Conservation (phyloP, 176 grass and related monocot genomes). For the Pontederia paniculata region DNA sequence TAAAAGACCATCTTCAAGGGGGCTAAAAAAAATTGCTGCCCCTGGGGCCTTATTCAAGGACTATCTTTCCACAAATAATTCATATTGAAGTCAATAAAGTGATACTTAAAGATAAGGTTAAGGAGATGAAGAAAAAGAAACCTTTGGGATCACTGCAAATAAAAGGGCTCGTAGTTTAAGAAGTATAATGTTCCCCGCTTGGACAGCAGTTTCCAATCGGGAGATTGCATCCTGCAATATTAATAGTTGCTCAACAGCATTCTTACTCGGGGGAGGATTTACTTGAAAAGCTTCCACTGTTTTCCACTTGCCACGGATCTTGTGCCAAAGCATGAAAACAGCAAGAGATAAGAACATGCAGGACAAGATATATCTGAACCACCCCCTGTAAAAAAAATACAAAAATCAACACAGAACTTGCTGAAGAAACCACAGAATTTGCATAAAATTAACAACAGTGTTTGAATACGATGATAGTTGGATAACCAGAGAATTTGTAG, state of each 20-base stretch:
- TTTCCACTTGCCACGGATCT: constrained; percentile 36
- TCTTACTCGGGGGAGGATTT: constrained; percentile 51
- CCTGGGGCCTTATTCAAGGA: no score
- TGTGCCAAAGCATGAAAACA: constrained; percentile 48
- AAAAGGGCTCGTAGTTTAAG: constrained; percentile 69
- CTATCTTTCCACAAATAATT: no score
- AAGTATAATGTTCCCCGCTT: constrained; percentile 57
- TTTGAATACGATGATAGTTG: no score
- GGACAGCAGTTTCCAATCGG: constrained; percentile 47
- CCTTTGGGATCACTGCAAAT: constrained; percentile 61
- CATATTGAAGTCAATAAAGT: no score
- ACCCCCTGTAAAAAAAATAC: constrained; percentile 33
- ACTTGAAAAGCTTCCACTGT: constrained; percentile 48
- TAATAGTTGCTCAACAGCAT: constrained; percentile 66
- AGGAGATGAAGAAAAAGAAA: constrained; percentile 13
- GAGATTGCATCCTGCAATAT: constrained; percentile 57
- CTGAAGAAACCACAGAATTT: neutral
- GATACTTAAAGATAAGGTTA: neutral
- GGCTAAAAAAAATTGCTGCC: no score
- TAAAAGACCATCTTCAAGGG: no score
- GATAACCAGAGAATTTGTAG: no score
- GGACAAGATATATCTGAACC: constrained; percentile 33
- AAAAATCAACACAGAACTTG: constrained; percentile 8
- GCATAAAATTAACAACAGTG: neutral
- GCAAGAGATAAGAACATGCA: constrained; percentile 34